phyloP scores from a whole-genome alignment of 768 basidiomycete genomes.

The Trametes sanguinea region DNA sequence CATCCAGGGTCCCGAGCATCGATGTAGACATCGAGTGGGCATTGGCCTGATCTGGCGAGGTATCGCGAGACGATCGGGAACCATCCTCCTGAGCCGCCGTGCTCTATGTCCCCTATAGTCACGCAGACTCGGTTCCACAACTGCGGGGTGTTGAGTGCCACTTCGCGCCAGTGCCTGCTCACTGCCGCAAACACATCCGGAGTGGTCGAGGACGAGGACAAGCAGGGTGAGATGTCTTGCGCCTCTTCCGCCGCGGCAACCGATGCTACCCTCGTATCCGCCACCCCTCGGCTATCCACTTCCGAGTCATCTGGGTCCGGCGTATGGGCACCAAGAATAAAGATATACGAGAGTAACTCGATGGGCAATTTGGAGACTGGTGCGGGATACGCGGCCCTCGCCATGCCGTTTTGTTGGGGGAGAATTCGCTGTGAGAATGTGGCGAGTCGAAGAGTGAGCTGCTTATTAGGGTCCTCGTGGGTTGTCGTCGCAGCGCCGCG shows the following conservation, averaged over 20 bases:
- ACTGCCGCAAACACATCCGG: slow-evolving; percentile 53
- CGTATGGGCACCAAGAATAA: slow-evolving; percentile 47
- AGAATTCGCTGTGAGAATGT: neutral
- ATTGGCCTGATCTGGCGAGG: slow-evolving; percentile 46
- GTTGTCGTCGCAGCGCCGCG: slow-evolving; percentile 10
- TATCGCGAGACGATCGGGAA: slow-evolving; percentile 33
- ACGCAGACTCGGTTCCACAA: slow-evolving; percentile 60
- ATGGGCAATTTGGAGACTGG: slow-evolving; percentile 45
- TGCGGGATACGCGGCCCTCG: neutral
- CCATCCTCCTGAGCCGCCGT: neutral
- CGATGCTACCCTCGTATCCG: neutral
- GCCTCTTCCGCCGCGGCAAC: neutral
- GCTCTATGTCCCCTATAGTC: slow-evolving; percentile 33
- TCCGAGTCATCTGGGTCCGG: slow-evolving; percentile 24
- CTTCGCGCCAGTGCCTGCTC: slow-evolving; percentile 51
- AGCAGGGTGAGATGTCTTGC: slow-evolving; percentile 16
- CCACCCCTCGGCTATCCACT: slow-evolving; percentile 23
- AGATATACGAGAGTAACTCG: slow-evolving; percentile 60
- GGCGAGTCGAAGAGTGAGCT: slow-evolving; percentile 14
- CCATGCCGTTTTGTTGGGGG: neutral
- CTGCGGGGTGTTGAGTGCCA: slow-evolving; percentile 49
- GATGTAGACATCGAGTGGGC: slow-evolving; percentile 56
- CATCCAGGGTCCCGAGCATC: slow-evolving; percentile 61
- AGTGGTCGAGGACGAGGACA: slow-evolving; percentile 31
- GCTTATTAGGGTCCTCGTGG: neutral